A percentile compares a stretch with the other conserved stretches of the same genome.
Evolutionary conservation across 2,329 filamentous ascomycete species (phyloP).

Genomic region (Knufia fluminis): DNA sequence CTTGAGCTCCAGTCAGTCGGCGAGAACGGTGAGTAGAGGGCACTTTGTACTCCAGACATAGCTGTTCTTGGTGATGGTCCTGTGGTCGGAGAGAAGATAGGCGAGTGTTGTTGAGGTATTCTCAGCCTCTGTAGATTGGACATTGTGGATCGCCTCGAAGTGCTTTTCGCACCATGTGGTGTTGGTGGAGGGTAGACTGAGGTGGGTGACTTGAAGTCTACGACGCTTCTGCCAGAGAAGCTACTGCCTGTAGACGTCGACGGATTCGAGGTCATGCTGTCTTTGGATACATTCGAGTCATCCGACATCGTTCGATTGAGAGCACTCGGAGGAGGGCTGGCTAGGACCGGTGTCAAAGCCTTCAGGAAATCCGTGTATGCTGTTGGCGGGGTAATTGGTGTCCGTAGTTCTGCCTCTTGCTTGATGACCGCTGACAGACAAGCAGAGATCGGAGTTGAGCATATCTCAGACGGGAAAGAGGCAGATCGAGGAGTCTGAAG

Average conservation of each 20-base stretch:
- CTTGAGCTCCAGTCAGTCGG: slow-evolving; percentile 64
- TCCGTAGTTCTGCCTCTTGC: slow-evolving; percentile 58
- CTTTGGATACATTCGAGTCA: slow-evolving; percentile 32
- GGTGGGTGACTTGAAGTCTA: slow-evolving; percentile 45
- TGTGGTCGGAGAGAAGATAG: slow-evolving; percentile 53
- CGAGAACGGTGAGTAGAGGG: slow-evolving; percentile 65
- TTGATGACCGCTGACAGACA: slow-evolving; percentile 57
- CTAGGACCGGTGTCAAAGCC: slow-evolving; percentile 60
- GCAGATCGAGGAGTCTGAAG: slow-evolving; percentile 37
- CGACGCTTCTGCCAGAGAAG: slow-evolving; percentile 42
- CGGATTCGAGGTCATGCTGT: slow-evolving; percentile 30
- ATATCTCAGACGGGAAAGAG: slow-evolving; percentile 46
- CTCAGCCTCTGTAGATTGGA: slow-evolving; percentile 55
- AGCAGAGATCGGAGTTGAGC: slow-evolving; percentile 37
- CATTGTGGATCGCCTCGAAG: slow-evolving; percentile 40
- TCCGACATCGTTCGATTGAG: slow-evolving; percentile 27
- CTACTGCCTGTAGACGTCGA: slow-evolving; percentile 29
- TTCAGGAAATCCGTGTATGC: slow-evolving; percentile 93
- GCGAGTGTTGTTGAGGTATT: slow-evolving; percentile 59
- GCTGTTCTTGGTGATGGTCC: slow-evolving; percentile 61
- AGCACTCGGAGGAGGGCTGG: slow-evolving; percentile 55
- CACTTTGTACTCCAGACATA: slow-evolving; percentile 29
- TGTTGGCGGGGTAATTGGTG: slow-evolving; percentile 79
- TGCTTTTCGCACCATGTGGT: slow-evolving; percentile 38
- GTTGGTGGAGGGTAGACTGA: slow-evolving; percentile 47